phyloP scores from a whole-genome alignment of 768 basidiomycete species.

The Auricularia auricula-judae region DNA sequence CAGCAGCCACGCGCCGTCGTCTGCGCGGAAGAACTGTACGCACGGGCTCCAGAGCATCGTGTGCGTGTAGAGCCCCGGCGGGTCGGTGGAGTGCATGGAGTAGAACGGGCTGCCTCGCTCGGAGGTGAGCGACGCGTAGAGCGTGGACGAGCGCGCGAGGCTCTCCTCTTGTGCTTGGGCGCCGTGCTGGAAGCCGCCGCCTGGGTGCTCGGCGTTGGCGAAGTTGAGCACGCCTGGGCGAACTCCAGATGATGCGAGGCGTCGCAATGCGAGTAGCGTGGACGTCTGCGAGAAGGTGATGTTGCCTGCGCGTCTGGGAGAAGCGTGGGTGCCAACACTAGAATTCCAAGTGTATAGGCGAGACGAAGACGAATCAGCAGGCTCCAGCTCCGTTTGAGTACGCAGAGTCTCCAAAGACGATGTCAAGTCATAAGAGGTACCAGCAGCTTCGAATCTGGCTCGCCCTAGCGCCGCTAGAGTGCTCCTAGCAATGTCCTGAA shows the following conservation, averaged over 20 bases:
- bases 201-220: constrained; percentile 63
- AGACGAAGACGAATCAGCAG: neutral
- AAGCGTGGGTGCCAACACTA: neutral
- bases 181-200: constrained; percentile 65
- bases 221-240: constrained; percentile 79
- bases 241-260: constrained; percentile 80
- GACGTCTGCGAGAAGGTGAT: neutral
- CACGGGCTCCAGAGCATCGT: constrained; percentile 66
- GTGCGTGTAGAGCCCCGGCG: constrained; percentile 54
- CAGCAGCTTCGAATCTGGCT: neutral
- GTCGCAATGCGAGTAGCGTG: constrained; percentile 86
- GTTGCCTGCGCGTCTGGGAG: neutral
- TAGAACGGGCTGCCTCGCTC: constrained; percentile 50
- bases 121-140: constrained; percentile 53
- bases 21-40: constrained; percentile 51
- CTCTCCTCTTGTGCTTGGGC: constrained; percentile 75
- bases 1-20: constrained; percentile 42
- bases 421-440: neutral
- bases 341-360: neutral
- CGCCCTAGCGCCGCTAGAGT: neutral
- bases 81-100: constrained; percentile 35
- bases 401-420: neutral
- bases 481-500: neutral
- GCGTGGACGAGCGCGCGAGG: constrained; percentile 63
- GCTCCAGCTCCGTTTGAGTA: neutral